phyloP scores from a whole-genome alignment of 768 basidiomycete species.

The Favolaschia claudopus region DNA sequence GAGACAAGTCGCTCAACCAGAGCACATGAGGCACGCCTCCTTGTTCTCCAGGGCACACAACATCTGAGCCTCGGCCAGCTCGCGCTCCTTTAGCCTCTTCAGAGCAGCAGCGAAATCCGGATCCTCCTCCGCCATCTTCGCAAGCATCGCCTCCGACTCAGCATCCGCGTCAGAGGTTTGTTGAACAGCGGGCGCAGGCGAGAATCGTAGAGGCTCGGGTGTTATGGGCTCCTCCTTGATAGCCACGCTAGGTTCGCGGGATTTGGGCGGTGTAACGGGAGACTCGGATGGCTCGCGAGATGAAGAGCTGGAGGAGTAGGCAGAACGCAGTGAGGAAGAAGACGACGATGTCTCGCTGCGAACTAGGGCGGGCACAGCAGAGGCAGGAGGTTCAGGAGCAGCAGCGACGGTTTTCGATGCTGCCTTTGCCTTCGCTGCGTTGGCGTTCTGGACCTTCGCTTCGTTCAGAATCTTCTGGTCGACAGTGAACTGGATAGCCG shows the following conservation, averaged over 20 bases:
- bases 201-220: conserved; percentile 13
- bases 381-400: conserved; percentile 28
- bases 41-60: conserved; percentile 90
- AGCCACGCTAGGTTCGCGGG: conserved; percentile 16
- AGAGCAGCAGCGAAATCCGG: conserved; percentile 87
- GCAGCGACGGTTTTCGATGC: conserved; percentile 27
- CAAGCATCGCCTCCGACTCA: conserved; percentile 55
- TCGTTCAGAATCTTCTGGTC: conserved; percentile 80
- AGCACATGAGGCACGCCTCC: conserved; percentile 93
- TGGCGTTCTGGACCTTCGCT: conserved; percentile 55
- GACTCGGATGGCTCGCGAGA: conserved; percentile 21
- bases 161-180: conserved; percentile 36
- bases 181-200: conserved; percentile 30
- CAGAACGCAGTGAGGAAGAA: conserved; percentile 37
- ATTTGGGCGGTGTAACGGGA: conserved; percentile 21
- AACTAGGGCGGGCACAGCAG: conserved; percentile 27
- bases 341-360: conserved; percentile 42
- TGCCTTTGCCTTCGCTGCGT: conserved; percentile 31
- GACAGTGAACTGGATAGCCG: conserved; percentile 98
- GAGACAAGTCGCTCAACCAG: conserved; percentile 62
- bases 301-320: conserved; percentile 26
- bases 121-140: conserved; percentile 61
- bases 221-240: conserved; percentile 38
- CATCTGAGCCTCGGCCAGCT: conserved; percentile 81
- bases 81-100: conserved; percentile 69